phyloP scores from a whole-genome alignment of 179 eudicot species.

The Spinacia oleracea region DNA sequence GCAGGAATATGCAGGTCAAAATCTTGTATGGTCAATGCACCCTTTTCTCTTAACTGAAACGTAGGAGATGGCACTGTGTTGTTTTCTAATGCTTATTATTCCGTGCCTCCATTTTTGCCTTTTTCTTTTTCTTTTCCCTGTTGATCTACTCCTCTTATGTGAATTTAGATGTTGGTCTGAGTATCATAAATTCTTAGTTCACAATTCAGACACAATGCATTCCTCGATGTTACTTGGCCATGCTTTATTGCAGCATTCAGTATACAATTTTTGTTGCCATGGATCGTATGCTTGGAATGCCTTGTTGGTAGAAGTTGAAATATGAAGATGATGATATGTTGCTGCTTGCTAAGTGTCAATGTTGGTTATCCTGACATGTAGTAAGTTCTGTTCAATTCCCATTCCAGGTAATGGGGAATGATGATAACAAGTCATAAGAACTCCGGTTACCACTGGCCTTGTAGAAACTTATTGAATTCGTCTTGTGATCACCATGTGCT shows the following conservation, averaged over 20 bases:
- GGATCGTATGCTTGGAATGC: not conserved
- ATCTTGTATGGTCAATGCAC: conserved; percentile 75
- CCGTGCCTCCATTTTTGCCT: conserved; percentile 3
- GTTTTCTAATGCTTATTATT: not conserved
- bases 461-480: not conserved
- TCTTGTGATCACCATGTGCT: not conserved
- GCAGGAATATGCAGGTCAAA: conserved; percentile 98
- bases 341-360: not conserved
- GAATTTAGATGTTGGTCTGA: not conserved
- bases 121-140: conserved; percentile 18
- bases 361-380: not conserved
- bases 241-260: not conserved
- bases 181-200: not conserved
- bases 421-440: not conserved
- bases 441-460: not conserved
- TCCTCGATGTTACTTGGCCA: not conserved
- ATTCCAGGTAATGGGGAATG: not conserved
- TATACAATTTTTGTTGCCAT: not conserved
- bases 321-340: not conserved
- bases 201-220: not conserved
- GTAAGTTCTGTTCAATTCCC: not conserved
- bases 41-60: conserved; percentile 40
- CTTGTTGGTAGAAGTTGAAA: not conserved
- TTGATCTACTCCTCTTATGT: not conserved
- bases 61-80: conserved; percentile 15